Evolutionary conservation across 2,329 filamentous ascomycete genomes (phyloP).

Genomic region (Claviceps maximensis): DNA sequence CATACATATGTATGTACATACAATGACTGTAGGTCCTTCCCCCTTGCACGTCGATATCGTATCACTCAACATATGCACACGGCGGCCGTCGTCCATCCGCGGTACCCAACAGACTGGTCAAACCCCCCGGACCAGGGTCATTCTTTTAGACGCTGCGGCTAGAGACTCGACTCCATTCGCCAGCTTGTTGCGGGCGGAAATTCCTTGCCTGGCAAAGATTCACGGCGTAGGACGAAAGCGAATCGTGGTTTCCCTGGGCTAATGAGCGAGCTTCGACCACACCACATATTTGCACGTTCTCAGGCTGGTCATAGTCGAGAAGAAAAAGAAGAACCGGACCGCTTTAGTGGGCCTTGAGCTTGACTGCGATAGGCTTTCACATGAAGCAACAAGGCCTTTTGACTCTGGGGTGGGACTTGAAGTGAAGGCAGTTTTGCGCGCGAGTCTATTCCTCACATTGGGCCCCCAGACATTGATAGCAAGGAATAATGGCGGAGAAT

Average conservation of each 20-base stretch:
- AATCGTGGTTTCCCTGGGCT: background rate
- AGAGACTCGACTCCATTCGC: background rate
- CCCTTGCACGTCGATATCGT: background rate
- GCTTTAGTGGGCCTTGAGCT: background rate
- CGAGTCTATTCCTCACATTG: background rate
- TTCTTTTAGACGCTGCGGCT: background rate
- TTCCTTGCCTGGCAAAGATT: background rate
- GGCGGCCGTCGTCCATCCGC: background rate
- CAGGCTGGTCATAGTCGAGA: background rate
- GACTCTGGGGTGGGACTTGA: background rate
- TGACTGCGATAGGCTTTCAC: background rate
- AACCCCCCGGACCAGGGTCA: background rate
- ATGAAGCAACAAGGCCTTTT: background rate
- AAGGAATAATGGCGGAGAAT: background rate
- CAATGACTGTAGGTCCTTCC: background rate
- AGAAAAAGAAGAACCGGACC: background rate
- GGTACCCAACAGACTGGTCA: slow-evolving; percentile 4
- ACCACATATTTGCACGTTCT: background rate
- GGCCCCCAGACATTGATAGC: background rate
- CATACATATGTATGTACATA: background rate
- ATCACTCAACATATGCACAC: background rate
- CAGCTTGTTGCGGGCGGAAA: background rate
- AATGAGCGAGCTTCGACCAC: background rate
- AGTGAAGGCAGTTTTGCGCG: background rate
- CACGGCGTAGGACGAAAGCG: background rate